A percentile compares a stretch with the other conserved stretches of the same genome.
Conservation (phyloP, 768 basidiomycete genomes). For the Leucocoprinus sp. region DNA sequence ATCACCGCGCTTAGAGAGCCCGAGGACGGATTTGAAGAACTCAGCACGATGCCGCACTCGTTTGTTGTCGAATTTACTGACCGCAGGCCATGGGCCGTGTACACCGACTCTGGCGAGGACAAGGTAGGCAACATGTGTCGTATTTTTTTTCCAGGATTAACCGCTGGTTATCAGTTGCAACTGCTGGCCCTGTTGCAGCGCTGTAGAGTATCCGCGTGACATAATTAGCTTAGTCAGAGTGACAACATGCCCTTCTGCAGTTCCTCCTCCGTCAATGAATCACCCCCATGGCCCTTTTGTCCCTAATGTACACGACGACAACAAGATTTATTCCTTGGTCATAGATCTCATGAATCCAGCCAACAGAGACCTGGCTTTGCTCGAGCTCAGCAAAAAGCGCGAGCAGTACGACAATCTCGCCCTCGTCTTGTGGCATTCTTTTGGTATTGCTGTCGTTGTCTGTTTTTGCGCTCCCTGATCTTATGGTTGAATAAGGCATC, state of each 20-base stretch:
- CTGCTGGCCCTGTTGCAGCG: slow-evolving; percentile 38
- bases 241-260: slow-evolving; percentile 7
- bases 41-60: slow-evolving; percentile 57
- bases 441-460: slow-evolving; percentile 47
- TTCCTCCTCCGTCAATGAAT: slow-evolving; percentile 9
- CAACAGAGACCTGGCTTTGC: slow-evolving; percentile 81
- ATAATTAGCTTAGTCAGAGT: slow-evolving; percentile 7
- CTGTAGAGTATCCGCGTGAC: slow-evolving; percentile 4
- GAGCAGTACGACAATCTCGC: slow-evolving; percentile 99
- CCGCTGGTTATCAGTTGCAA: slow-evolving; percentile 29
- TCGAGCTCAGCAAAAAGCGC: slow-evolving; percentile 97
- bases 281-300: slow-evolving; percentile 8
- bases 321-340: slow-evolving; percentile 86
- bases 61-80: slow-evolving; percentile 58
- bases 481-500: slow-evolving; percentile 56
- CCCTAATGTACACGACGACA: slow-evolving; percentile 37
- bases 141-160: too few species aligned
- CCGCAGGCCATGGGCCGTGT: slow-evolving; percentile 47
- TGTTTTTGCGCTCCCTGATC: slow-evolving; percentile 2
- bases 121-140: too few species aligned
- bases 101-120: slow-evolving; percentile 53
- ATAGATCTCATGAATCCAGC: slow-evolving; percentile 77
- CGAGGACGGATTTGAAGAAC: slow-evolving; percentile 60
- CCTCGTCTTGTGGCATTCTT: slow-evolving; percentile 96
- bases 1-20: slow-evolving; percentile 47